Percentiles rank a stretch among this genome's conserved stretches.
These are phyloP conservation scores for Mycena venus DNA, from an alignment of 768 basidiomycete species.

Conservation along the genomic window DNA sequence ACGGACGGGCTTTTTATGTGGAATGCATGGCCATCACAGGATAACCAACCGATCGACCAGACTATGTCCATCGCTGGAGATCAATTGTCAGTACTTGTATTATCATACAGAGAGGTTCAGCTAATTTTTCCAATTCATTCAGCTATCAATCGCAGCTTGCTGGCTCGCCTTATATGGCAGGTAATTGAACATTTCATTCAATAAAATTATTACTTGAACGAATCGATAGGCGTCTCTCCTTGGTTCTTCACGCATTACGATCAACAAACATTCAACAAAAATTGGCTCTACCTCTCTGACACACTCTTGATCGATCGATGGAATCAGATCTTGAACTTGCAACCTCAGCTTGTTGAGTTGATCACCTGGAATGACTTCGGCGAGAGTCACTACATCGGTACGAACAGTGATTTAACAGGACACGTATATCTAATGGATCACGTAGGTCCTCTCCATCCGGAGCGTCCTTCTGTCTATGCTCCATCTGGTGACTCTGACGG, in stretches of 20 bases:
- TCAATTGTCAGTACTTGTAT: not conserved
- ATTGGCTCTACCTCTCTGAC: conserved; percentile 1
- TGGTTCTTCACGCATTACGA: not conserved
- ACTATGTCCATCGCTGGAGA: not conserved
- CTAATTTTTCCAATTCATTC: not conserved
- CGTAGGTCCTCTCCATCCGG: not conserved
- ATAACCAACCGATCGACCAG: conserved; percentile 10
- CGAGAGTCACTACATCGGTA: conserved; percentile 2
- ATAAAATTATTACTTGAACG: not conserved
- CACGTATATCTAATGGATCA: not conserved
- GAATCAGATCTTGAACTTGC: not conserved
- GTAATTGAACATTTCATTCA: not conserved
- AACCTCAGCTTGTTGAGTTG: not conserved
- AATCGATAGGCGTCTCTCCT: not conserved
- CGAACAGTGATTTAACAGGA: not conserved
- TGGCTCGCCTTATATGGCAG: not conserved
- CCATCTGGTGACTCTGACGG: not conserved
- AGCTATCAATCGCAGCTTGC: not conserved
- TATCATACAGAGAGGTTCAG: not conserved
- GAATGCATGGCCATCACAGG: not conserved
- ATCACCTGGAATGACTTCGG: not conserved
- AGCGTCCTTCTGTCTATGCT: not conserved
- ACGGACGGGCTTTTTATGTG: not conserved
- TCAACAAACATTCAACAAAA: not conserved
- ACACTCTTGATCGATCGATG: not conserved